Base-by-base conservation (phyloP, 805 yeast species). In the Grigorovia humatica region DNA sequence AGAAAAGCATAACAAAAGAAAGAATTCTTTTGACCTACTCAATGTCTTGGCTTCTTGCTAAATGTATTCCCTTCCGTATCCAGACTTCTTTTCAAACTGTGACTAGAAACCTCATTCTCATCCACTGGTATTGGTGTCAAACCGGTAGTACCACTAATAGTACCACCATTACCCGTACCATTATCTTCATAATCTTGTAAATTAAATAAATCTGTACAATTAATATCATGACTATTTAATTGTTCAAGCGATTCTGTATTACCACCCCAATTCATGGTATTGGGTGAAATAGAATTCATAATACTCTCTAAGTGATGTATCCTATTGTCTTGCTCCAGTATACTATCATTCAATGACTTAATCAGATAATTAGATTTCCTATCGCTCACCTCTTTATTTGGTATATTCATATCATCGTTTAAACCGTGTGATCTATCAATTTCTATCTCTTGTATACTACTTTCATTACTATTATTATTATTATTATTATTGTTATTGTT, bases 301-400 rank as follows among this genome's bases (percentile, higher is more conserved):
- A 66, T 54, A 44, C 63, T 64, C 48, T 65, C 68, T 30, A 66
- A 52, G 47, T 66, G 63, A 44, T 64, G 69, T 9, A 66, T 64
- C 32, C 67, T 54, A 40, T 57, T 59, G 44, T 62, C 67, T 53
- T 66, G 70, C 44, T 60, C 61, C 44, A 60, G 61, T 30, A 66
- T 65, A 44, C 60, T 64, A n/a, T 56, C 50, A 48, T 65, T 62
- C 47, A 66, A 49, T 47, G 59, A 43, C 35, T 57, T 53, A 20
- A 60, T 53, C 48, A 60, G 51, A 15, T 23, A 23, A 23, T 23
- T 23, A 23, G 27, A 23, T 23, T 23, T 23, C 27, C 6, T 23
- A 23, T 49, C 13, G 3, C 43, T 13, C 8, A 32, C 35, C 9
- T 19, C 48, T 13, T 11, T 55, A 4, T 54, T 43, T n/a, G n/a